These are phyloP conservation scores for Raddia distichophylla DNA, from an alignment of 176 grass and related monocot genomes.

Conservation along the genomic window DNA sequence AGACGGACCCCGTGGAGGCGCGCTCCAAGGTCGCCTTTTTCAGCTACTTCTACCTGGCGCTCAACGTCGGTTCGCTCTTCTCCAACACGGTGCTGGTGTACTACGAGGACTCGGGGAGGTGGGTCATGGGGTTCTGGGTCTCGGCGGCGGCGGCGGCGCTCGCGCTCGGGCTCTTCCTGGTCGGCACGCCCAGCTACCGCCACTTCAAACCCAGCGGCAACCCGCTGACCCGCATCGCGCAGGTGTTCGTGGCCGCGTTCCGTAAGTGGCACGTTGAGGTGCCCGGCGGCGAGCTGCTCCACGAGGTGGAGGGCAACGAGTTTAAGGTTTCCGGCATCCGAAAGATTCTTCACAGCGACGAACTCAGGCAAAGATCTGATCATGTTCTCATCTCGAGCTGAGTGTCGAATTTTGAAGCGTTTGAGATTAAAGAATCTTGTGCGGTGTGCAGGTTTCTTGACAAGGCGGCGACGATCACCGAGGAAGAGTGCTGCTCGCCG, in stretches of 20 bases:
- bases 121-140: constrained; percentile 83
- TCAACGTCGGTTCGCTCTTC: constrained; percentile 75
- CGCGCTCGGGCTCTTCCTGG: constrained; percentile 71
- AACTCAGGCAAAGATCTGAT: constrained; percentile 44
- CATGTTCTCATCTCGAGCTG: background rate
- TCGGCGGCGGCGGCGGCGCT: constrained; percentile 58
- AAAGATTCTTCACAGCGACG: constrained; percentile 69
- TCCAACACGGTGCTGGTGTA: constrained; percentile 85
- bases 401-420: background rate
- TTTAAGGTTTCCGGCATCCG: constrained; percentile 47
- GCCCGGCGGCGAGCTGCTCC: constrained; percentile 47
- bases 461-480: constrained; percentile 60
- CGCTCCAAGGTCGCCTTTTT: constrained; percentile 82
- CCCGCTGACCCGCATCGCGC: constrained; percentile 72
- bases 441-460: constrained; percentile 58
- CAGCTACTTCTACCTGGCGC: constrained; percentile 92
- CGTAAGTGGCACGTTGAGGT: constrained; percentile 57
- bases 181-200: constrained; percentile 67
- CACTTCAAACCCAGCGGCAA: constrained; percentile 78
- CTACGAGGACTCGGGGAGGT: constrained; percentile 69
- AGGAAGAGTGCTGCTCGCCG: constrained; percentile 39
- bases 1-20: constrained; percentile 62
- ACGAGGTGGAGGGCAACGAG: constrained; percentile 59
- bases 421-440: background rate
- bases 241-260: constrained; percentile 68